These are phyloP conservation scores for Medicago lupulina DNA, from an alignment of 306 rosid genomes.

Conservation along the genomic window DNA sequence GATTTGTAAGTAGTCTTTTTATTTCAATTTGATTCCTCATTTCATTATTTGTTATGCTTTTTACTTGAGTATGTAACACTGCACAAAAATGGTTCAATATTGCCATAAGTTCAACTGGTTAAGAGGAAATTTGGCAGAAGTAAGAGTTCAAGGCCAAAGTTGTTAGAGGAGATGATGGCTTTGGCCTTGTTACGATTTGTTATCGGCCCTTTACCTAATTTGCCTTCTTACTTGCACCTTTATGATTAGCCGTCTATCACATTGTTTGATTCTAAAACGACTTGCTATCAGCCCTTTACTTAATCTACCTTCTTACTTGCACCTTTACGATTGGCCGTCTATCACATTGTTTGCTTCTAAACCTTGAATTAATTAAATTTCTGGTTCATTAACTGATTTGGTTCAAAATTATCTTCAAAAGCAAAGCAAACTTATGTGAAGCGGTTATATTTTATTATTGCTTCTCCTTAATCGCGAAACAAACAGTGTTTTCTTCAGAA, in stretches of 20 bases:
- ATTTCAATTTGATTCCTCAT: neutral
- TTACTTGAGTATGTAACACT: neutral
- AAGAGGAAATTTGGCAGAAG: no score
- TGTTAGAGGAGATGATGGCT: no score
- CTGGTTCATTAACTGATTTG: neutral
- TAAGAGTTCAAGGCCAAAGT: no score
- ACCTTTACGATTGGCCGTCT: no score
- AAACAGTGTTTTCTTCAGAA: constrained; percentile 13
- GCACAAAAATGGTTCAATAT: neutral
- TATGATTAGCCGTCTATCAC: no score
- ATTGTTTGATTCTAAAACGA: neutral
- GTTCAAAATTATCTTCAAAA: neutral
- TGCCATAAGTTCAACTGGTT: no score
- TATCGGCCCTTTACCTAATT: no score
- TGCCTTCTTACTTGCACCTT: no score
- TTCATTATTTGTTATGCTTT: no score
- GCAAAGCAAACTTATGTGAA: neutral
- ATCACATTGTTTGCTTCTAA: neutral
- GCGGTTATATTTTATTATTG: neutral
- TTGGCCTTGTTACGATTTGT: no score
- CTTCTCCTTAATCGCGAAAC: constrained; percentile 9
- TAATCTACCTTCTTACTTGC: no score
- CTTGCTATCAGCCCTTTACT: no score
- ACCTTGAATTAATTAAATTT: neutral
- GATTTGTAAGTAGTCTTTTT: neutral